Evolutionary conservation across 345 rosid species (phyloP), one percentile per base, ranked within the genome.

Genomic region (Viola odorata): DNA sequence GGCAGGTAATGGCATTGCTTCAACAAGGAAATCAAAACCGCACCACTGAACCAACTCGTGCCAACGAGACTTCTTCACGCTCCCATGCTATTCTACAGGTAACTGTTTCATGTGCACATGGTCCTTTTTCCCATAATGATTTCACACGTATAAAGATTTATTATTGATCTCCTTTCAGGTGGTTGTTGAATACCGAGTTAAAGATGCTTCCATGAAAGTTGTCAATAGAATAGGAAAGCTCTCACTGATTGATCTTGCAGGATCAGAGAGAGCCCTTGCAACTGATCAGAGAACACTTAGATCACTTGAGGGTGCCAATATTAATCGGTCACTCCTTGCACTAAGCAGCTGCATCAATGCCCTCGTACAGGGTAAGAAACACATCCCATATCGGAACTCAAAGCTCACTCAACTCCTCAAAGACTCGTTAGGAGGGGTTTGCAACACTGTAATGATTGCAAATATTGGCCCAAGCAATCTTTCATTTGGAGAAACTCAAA

Each of bases 11-110:
- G 98, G 83, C 84, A 49, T 74, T 91, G 79, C 98, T 91, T 61
- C 91, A 85, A 74, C 81, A 75, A 70, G 98, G 98, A 73, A 91
- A 91, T 68, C 96, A 84, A 63, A 91, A 81, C 77, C 84, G 98
- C 73, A 91, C 96, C 53, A 91, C 96, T 1, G 98, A 91, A 76
- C 95, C 98, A 37, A 91, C 98, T 56, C 89, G 91, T 37, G 89
- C 78, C 50, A 89, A 91, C 71, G 96, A 91, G 73, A 91, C 98
- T 15, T 91, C 98, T 68, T 91, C 98, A 10, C 87, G 98, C 36
- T 91, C 98, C 45, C 98, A 91, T 65, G 98, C 96, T 50, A 91
- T 89, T 80, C 87, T 91, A 74, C 98, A 89, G 95, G 96, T 89
- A 59, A 45, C 41, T 58, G 10, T 53, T 8, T 42, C 5, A 5